Evolutionary conservation across 2,329 filamentous ascomycete genomes (phyloP), one percentile per base, ranked within the genome.

Genomic region (Beauveria australis): DNA sequence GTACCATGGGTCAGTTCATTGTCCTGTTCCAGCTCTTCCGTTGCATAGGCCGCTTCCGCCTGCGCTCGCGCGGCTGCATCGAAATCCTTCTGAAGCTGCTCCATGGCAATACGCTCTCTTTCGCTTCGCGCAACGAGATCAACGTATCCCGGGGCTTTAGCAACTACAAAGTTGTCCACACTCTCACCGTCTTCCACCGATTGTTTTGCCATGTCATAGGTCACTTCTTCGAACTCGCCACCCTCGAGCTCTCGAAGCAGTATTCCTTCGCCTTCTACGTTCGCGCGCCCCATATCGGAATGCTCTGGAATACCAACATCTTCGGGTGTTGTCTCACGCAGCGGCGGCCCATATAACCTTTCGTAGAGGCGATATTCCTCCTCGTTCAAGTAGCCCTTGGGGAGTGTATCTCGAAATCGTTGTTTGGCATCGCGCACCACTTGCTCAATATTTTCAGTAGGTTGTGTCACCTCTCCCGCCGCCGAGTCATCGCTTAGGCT

Each of bases 281-380:
- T 66, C 22, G 65, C 63, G 2, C 65, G 48, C 2, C 66, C 69
- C 72, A 76, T 74, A 47, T 76, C 73, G 28, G 70, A 74, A 66
- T 69, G 72, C 54, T 61, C 75, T 63, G 77, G 74, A 63, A 76
- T 80, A 28, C 74, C 84, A 4, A 85, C 78, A 71, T 88, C 83
- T 61, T 87, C 85, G 1, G 82, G 79, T 8, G 69, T 72, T 2
- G 84, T 87, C 57, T 82, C 79, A 47, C 86, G 80, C 63, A 89
- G 71, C 2, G 92, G 91, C 40, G 86, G 79, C 1, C 92, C 93
- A 71, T 94, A 97, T 18, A 96, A 75, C 64, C 91, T 81, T 69
- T 89, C 85, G 72, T 96, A 96, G 1, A 96, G 76, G 53, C 76
- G 77, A 67, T 88, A 86, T 71, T 96, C 92, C 58, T 88, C 82